Evolutionary conservation across 345 rosid genomes (phyloP).

Genomic region (Syzygium aqueum): DNA sequence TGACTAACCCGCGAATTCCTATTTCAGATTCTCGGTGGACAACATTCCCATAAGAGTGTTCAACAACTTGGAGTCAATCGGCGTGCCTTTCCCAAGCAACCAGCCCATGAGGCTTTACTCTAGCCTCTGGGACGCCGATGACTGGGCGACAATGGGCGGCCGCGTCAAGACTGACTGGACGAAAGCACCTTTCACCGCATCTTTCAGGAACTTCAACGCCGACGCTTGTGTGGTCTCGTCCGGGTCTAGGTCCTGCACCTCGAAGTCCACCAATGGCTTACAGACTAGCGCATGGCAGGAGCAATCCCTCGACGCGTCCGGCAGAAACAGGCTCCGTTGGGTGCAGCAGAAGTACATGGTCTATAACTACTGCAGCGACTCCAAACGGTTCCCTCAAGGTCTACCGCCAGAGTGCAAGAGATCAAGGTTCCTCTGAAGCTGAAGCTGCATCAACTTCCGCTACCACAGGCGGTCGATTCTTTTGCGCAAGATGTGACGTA

Average conservation of each 20-base stretch:
- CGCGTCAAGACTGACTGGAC: slow-evolving; percentile 48
- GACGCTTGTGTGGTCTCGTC: slow-evolving; percentile 33
- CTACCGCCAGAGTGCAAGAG: slow-evolving; percentile 38
- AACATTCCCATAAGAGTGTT: slow-evolving; percentile 44
- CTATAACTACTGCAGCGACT: slow-evolving; percentile 43
- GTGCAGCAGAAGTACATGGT: slow-evolving; percentile 51
- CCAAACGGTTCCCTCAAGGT: slow-evolving; percentile 44
- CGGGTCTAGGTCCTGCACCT: slow-evolving; percentile 19
- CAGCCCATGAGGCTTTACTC: slow-evolving; percentile 49
- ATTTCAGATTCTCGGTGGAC: slow-evolving; percentile 35
- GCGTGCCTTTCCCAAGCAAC: slow-evolving; percentile 34
- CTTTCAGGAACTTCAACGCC: slow-evolving; percentile 32
- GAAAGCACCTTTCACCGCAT: slow-evolving; percentile 48
- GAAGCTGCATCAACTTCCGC: background rate
- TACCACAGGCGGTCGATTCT: background rate
- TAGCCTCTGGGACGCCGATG: slow-evolving; percentile 54
- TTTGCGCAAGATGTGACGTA: background rate
- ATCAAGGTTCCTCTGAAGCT: slow-evolving; percentile 5
- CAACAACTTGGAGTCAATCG: slow-evolving; percentile 33
- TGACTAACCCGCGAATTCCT: background rate
- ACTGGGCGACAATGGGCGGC: slow-evolving; percentile 60
- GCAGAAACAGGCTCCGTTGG: slow-evolving; percentile 31
- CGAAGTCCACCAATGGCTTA: background rate
- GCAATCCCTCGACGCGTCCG: slow-evolving; percentile 20
- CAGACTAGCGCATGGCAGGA: slow-evolving; percentile 20